Evolutionary conservation across 2,329 filamentous ascomycete genomes (phyloP), one percentile per base, ranked within the genome.

Genomic region (Chaetomiaceae sp.): DNA sequence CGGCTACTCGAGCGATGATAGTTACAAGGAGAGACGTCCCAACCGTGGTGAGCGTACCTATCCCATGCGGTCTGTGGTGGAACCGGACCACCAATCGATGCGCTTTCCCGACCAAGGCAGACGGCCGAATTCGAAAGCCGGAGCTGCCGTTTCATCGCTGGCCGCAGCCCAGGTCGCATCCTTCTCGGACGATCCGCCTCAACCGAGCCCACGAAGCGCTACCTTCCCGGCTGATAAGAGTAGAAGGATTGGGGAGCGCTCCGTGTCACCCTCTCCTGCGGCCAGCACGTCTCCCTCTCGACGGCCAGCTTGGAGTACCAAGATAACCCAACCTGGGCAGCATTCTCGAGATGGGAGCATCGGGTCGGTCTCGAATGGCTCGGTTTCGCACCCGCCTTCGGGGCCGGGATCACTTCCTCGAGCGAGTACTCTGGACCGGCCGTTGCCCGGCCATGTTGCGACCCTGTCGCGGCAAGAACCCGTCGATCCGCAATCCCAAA

Each of bases 1-100:
- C 6, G 72, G 65, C 17, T 69, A 69, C 31, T 73, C 72, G 3
- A 71, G 69, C 23, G 73, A 75, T 19, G 74, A 75, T 9, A 62
- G 68, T 29, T 56, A 65, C 11, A 70, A 65, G 51, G 65, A 19
- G 58, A 56, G 59, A 11, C 66, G 51, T 44, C 66, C 51, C 47
- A 66, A 63, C 33, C 66, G 65, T 14, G 29, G 47, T 11, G 57
- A 58, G 8, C 55, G 54, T 17, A 38, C 51, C n/a, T 51, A 51
- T 11, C 51, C 58, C 6, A 39, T 29, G 5, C 55, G 58, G 2
- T 12, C 57, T 1, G 36, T 53, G 3, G 9, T 57, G 6, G 60
- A 62, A n/a, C 40, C 51, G 2, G 60, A 60, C 42, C 37, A 54
- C 23, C 52, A 54, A 8, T 54, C 48, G 25, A 42, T 61, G 11